Conservation (phyloP, 1,284 basidiomycete genomes). For the Sanghuangporus baumii region DNA sequence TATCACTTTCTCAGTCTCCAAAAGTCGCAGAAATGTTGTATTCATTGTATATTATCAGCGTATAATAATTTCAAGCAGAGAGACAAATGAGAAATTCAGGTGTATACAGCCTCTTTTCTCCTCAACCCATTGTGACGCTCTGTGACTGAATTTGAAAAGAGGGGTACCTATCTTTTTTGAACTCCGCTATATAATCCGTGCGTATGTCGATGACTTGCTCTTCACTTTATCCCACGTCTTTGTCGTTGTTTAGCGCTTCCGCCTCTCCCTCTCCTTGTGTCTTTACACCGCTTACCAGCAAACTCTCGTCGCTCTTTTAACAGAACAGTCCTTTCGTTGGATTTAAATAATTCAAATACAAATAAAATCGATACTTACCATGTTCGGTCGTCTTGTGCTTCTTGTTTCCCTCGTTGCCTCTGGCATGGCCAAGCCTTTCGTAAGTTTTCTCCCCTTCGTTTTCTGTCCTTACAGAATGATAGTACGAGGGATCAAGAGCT, state of each 20-base stretch:
- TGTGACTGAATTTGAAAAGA: too few species aligned
- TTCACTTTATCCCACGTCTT: neutral
- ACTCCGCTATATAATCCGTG: slow-evolving; percentile 4
- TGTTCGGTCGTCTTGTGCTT: slow-evolving; percentile 47
- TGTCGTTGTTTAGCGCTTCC: neutral
- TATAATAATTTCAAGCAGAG: too few species aligned
- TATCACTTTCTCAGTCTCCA: too few species aligned
- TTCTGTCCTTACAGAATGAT: neutral
- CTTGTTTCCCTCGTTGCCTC: slow-evolving; percentile 50
- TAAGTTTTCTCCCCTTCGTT: slow-evolving; percentile 32
- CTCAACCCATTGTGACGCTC: too few species aligned
- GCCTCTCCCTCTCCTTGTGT: neutral
- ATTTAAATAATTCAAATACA: slow-evolving; percentile 19
- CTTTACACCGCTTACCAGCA: neutral
- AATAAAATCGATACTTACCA: slow-evolving; percentile 22
- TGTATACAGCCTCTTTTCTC: too few species aligned
- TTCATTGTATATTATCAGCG: too few species aligned
- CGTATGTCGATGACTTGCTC: neutral
- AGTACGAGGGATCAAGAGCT: neutral
- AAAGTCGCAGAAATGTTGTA: too few species aligned
- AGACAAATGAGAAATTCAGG: too few species aligned
- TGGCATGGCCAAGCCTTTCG: slow-evolving; percentile 53
- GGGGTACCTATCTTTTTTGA: too few species aligned
- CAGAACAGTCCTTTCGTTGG: slow-evolving; percentile 16
- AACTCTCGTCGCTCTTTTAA: slow-evolving; percentile 8